Conservation (phyloP, 1,284 basidiomycete species). For the Phellopilus nigrolimitatus region DNA sequence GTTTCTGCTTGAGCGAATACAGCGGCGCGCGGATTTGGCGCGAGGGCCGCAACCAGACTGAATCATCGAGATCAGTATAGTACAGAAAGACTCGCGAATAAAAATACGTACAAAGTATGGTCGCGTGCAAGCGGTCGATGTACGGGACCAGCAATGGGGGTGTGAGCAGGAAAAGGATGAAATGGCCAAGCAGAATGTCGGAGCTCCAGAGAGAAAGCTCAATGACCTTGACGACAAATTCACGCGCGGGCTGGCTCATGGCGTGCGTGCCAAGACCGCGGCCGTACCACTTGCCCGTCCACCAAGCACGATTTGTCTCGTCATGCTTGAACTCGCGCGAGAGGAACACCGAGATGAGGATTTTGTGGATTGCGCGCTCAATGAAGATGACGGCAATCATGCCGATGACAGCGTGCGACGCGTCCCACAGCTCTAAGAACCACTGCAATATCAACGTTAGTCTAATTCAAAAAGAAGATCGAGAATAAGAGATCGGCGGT, state of each 20-base stretch:
- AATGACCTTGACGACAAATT: constrained; percentile 85
- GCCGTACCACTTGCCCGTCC: constrained; percentile 96
- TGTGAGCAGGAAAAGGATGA: constrained; percentile 72
- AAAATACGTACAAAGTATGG: constrained; percentile 57
- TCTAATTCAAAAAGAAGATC: neutral
- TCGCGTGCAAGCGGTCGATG: constrained; percentile 72
- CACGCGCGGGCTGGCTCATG: constrained; percentile 85
- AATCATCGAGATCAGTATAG: constrained; percentile 24
- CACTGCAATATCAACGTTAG: constrained; percentile 51
- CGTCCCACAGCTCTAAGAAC: constrained; percentile 93
- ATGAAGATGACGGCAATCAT: constrained; percentile 84
- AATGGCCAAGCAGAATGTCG: constrained; percentile 63
- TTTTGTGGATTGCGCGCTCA: constrained; percentile 88
- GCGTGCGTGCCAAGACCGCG: constrained; percentile 83
- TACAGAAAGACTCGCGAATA: constrained; percentile 22
- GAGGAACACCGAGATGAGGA: constrained; percentile 87
- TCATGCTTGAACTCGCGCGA: constrained; percentile 97
- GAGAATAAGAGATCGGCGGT: constrained; percentile 14
- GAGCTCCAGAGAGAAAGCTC: constrained; percentile 79
- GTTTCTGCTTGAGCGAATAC: constrained; percentile 85
- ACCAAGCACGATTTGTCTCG: constrained; percentile 96
- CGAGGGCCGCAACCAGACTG: constrained; percentile 81
- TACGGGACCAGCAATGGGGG: constrained; percentile 71
- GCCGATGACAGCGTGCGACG: constrained; percentile 86
- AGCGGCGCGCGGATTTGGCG: constrained; percentile 93